Conservation (phyloP, 139 green algal species). For the Microglena sp. region DNA sequence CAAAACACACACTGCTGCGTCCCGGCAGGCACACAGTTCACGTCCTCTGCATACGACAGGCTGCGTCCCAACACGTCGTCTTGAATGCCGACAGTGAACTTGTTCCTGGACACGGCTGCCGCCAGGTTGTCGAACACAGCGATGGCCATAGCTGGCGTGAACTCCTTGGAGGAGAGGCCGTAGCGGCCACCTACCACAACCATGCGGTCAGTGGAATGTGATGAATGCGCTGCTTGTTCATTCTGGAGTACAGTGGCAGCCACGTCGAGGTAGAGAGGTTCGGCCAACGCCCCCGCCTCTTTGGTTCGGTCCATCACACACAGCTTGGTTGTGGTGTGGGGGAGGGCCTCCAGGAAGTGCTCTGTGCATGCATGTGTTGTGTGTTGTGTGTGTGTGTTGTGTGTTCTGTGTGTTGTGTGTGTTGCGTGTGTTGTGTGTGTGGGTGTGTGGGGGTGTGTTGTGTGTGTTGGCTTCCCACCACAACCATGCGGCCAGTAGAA, state of each 20-base stretch:
- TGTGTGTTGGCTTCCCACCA: too few relatives aligned
- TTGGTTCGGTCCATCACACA: conserved; percentile 46
- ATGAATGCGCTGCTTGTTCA: too few relatives aligned
- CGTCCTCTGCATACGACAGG: conserved; percentile 19
- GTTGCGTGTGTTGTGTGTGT: too few relatives aligned
- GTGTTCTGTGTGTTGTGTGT: too few relatives aligned
- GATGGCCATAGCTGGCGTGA: conserved; percentile 38
- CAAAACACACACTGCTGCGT: conserved; percentile 47
- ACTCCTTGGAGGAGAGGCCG: conserved; percentile 52
- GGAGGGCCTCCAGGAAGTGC: conserved; percentile 32
- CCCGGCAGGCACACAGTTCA: conserved; percentile 25
- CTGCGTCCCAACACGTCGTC: conserved; percentile 37
- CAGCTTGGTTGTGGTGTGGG: conserved; percentile 22
- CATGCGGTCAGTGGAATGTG: conserved; percentile 12
- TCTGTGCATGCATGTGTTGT: too few relatives aligned
- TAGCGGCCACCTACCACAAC: conserved; percentile 42
- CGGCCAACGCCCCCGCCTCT: conserved; percentile 26
- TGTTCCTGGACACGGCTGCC: conserved; percentile 13
- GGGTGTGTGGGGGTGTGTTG: too few relatives aligned
- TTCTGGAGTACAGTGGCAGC: too few relatives aligned
- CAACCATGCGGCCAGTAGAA: too few relatives aligned
- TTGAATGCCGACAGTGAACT: conserved; percentile 31
- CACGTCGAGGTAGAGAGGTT: too few relatives aligned
- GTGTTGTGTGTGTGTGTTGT: too few relatives aligned
- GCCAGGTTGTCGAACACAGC: conserved; percentile 43